Percentiles rank a stretch among this genome's conserved stretches.
phyloP scores from a whole-genome alignment of 306 rosid genomes.

The Medicago ruthenica region DNA sequence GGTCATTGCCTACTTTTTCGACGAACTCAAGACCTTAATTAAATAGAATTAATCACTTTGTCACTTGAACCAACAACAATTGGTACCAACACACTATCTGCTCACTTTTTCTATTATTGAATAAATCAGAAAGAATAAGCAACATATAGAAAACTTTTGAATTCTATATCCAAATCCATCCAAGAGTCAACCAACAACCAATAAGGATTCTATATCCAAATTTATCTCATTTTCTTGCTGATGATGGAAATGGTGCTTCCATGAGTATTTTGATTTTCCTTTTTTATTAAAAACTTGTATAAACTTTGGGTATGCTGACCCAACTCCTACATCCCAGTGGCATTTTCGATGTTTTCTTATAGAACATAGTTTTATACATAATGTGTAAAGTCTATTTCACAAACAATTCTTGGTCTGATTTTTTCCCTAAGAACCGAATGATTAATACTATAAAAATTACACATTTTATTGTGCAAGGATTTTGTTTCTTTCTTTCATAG shows the following conservation, averaged over 20 bases:
- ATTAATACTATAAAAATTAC: neutral
- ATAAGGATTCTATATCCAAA: constrained; percentile 29
- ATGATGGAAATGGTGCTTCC: neutral
- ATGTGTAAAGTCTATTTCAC: neutral
- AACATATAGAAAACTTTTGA: neutral
- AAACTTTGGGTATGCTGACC: no score
- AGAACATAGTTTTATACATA: constrained; percentile 14
- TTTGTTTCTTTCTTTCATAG: neutral
- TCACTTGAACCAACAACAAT: no score
- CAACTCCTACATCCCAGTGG: neutral
- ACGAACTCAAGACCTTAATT: no score
- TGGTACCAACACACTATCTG: no score
- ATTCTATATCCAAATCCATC: constrained; percentile 36
- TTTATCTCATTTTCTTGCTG: constrained; percentile 21
- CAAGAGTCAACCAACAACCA: constrained; percentile 25
- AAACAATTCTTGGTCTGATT: no score
- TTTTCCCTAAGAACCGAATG: no score
- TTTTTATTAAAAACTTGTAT: no score
- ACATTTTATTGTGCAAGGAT: neutral
- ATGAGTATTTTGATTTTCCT: no score
- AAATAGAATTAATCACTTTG: no score
- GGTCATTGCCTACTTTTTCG: no score
- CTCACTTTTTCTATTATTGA: no score
- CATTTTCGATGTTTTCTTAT: constrained; percentile 21
- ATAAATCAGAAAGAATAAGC: no score